phyloP scores from a whole-genome alignment of 1,139 yeast genomes.

The Suhomyces yuchorum region DNA sequence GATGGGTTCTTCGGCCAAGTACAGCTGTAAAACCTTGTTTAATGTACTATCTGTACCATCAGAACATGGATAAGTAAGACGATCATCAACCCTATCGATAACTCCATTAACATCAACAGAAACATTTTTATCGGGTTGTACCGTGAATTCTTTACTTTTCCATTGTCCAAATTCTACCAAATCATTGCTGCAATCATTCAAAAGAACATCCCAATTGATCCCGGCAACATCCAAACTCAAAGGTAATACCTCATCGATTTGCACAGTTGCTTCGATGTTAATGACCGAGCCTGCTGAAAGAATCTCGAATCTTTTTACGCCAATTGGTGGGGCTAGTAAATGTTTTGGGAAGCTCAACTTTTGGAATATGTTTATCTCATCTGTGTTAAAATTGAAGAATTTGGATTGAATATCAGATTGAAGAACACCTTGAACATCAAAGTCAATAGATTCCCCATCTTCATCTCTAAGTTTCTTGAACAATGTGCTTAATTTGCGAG shows the following conservation, averaged over 20 bases:
- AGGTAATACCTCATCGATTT: constrained; percentile 21
- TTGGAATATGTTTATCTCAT: constrained; percentile 23
- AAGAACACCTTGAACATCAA: constrained; percentile 26
- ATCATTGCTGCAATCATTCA: constrained; percentile 28
- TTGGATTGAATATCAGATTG: constrained; percentile 21
- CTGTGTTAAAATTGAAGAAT: constrained; percentile 19
- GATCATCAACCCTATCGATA: constrained; percentile 22
- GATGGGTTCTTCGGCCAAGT: constrained; percentile 25
- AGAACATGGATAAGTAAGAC: constrained; percentile 22
- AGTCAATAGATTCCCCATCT: constrained; percentile 14
- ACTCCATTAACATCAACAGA: constrained; percentile 20
- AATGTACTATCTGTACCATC: constrained; percentile 26
- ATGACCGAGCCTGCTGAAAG: constrained; percentile 11
- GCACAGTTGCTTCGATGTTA: constrained; percentile 12
- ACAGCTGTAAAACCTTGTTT: constrained; percentile 25
- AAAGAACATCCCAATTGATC: constrained; percentile 31
- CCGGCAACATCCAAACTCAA: constrained; percentile 22
- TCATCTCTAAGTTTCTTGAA: constrained; percentile 14
- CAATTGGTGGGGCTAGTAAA: constrained; percentile 19
- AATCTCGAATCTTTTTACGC: constrained; percentile 14
- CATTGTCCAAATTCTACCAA: constrained; percentile 29
- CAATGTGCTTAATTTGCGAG: constrained; percentile 23
- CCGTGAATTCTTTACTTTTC: constrained; percentile 20
- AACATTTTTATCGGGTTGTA: constrained; percentile 22
- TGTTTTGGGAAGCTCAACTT: constrained; percentile 18